Evolutionary conservation across 805 yeast species (phyloP).

Genomic region (Cyberlindnera xylosilytica): DNA sequence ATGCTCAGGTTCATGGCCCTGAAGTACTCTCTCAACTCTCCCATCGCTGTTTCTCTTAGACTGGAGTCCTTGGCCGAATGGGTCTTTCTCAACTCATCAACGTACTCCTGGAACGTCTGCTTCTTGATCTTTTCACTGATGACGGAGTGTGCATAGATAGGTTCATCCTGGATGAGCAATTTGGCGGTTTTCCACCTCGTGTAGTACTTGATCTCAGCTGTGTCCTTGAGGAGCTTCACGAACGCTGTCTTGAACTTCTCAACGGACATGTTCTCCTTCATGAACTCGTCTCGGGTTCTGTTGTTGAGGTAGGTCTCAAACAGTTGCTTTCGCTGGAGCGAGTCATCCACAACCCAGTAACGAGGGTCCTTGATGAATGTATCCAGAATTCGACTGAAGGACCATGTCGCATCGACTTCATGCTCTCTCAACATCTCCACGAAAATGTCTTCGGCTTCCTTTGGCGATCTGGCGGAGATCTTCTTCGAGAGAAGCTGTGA

Average conservation of each 20-base stretch:
- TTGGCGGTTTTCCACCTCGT: conserved; percentile 65
- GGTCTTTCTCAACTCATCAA: conserved; percentile 35
- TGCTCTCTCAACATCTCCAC: conserved; percentile 48
- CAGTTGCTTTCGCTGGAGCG: conserved; percentile 53
- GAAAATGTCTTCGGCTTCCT: conserved; percentile 45
- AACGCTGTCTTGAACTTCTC: conserved; percentile 59
- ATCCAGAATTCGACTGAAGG: conserved; percentile 64
- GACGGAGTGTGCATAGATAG: conserved; percentile 59
- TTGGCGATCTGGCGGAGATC: conserved; percentile 14
- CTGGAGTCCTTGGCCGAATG: conserved; percentile 25
- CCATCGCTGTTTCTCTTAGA: conserved; percentile 45
- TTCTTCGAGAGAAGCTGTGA: conserved; percentile 28
- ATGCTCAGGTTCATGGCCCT: conserved; percentile 30
- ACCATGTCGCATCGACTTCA: conserved; percentile 70
- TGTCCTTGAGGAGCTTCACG: conserved; percentile 39
- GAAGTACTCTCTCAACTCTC: conserved; percentile 52
- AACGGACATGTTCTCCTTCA: conserved; percentile 48
- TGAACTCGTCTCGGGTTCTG: conserved; percentile 46
- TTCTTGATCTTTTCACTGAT: conserved; percentile 56
- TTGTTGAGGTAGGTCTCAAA: conserved; percentile 65
- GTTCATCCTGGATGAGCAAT: conserved; percentile 56
- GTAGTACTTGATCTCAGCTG: conserved; percentile 45
- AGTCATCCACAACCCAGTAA: conserved; percentile 66
- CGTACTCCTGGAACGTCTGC: conserved; percentile 51
- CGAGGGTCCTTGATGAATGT: conserved; percentile 53